These are phyloP conservation scores for Globisporangium carolinianum DNA, from an alignment of 352 stramenopile species.

Conservation along the genomic window DNA sequence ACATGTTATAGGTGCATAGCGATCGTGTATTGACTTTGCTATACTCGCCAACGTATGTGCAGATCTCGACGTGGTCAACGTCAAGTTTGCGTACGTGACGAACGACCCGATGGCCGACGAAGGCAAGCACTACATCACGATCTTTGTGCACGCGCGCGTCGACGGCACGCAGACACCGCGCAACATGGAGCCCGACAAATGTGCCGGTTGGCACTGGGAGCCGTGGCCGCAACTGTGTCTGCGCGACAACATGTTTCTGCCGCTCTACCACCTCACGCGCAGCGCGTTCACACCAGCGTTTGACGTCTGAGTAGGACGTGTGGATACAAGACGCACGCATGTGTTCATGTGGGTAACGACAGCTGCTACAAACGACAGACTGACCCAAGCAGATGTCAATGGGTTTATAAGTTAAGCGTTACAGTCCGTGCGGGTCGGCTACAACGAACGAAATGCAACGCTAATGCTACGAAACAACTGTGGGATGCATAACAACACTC, in stretches of 20 bases:
- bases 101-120: slow-evolving; percentile 82
- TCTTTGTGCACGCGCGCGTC: slow-evolving; percentile 71
- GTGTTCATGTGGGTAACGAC: too few species aligned
- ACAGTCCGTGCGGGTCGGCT: too few species aligned
- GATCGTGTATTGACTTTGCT: background rate
- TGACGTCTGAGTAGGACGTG: background rate
- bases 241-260: slow-evolving; percentile 70
- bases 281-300: slow-evolving; percentile 41
- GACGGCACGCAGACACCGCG: slow-evolving; percentile 33
- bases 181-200: slow-evolving; percentile 85
- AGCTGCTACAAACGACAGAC: too few species aligned
- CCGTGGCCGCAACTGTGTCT: slow-evolving; percentile 39
- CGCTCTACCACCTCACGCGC: slow-evolving; percentile 57
- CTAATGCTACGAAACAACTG: too few species aligned
- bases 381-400: too few species aligned
- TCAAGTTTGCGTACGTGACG: slow-evolving; percentile 63
- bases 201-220: slow-evolving; percentile 69
- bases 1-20: background rate
- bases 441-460: too few species aligned
- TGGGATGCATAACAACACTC: too few species aligned
- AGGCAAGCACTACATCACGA: slow-evolving; percentile 83
- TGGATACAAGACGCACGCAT: background rate
- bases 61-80: slow-evolving; percentile 55
- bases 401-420: too few species aligned
- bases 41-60: too few species aligned